Percentiles rank a stretch among this genome's conserved stretches.
These are phyloP conservation scores for Xylariales sp. DNA, from an alignment of 2,329 filamentous ascomycete genomes.

Conservation along the genomic window DNA sequence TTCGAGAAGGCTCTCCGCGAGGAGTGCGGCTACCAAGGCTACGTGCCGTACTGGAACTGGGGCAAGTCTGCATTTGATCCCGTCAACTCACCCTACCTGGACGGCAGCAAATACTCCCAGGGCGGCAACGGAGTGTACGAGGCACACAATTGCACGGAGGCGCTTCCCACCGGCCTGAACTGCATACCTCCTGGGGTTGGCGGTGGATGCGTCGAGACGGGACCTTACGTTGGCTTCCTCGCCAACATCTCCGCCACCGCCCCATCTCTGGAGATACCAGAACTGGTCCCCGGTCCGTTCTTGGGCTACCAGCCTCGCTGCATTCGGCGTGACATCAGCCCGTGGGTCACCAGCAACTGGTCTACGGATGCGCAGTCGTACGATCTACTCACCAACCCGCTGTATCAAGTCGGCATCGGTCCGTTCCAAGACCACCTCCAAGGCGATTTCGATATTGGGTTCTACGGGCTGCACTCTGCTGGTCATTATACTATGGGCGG, in stretches of 20 bases:
- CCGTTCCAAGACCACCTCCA: slow-evolving; percentile 8
- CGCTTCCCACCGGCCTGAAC: slow-evolving; percentile 13
- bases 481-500: slow-evolving; percentile 32
- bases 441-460: slow-evolving; percentile 5
- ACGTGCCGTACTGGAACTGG: slow-evolving; percentile 35
- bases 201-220: slow-evolving; percentile 30
- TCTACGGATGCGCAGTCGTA: slow-evolving; percentile 16
- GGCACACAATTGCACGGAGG: slow-evolving; percentile 12
- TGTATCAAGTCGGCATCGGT: slow-evolving; percentile 7
- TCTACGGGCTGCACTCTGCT: slow-evolving; percentile 23
- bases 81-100: slow-evolving; percentile 24
- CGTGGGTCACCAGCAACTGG: slow-evolving; percentile 11
- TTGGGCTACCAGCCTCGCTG: slow-evolving; percentile 11
- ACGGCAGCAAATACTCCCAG: slow-evolving; percentile 31
- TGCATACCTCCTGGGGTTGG: slow-evolving; percentile 5
- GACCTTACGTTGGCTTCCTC: slow-evolving; percentile 17
- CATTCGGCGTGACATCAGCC: slow-evolving; percentile 10
- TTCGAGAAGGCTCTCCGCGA: slow-evolving; percentile 28
- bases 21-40: slow-evolving; percentile 33
- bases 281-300: slow-evolving; percentile 19
- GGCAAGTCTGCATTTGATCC: slow-evolving; percentile 25
- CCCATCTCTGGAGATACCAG: slow-evolving; percentile 18
- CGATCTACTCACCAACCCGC: slow-evolving; percentile 17
- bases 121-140: slow-evolving; percentile 21
- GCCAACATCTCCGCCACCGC: slow-evolving; percentile 18